phyloP scores from a whole-genome alignment of 1,284 basidiomycete species.

The Ceratobasidium sp. region DNA sequence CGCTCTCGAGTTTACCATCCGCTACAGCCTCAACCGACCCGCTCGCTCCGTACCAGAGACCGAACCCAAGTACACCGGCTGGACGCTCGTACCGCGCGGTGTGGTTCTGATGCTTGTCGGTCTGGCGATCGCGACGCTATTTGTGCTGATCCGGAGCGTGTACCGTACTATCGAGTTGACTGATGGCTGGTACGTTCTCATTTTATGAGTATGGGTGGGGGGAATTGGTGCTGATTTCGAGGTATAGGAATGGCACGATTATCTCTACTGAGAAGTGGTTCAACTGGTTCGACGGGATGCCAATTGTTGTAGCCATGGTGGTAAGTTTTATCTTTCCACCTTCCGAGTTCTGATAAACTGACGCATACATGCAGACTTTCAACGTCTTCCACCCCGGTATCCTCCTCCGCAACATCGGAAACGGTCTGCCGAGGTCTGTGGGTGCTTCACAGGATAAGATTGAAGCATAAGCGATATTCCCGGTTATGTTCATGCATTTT shows the following conservation, averaged over 20 bases:
- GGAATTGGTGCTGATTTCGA: no score
- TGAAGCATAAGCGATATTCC: no score
- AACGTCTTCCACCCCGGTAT: slow-evolving; percentile 48
- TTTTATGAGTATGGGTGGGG: no score
- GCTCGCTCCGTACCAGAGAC: slow-evolving; percentile 33
- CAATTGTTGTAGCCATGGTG: slow-evolving; percentile 12
- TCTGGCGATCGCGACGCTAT: slow-evolving; percentile 41
- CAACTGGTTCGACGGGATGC: slow-evolving; percentile 24
- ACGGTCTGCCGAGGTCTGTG: no score
- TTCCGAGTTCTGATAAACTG: background rate
- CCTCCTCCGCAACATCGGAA: background rate
- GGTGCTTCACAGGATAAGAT: no score
- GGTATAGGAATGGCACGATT: slow-evolving; percentile 33
- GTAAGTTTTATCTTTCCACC: background rate
- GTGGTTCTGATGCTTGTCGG: slow-evolving; percentile 42
- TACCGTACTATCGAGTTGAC: slow-evolving; percentile 51
- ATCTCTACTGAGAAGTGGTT: slow-evolving; percentile 40
- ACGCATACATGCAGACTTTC: slow-evolving; percentile 15
- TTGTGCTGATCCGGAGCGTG: slow-evolving; percentile 44
- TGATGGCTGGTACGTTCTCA: slow-evolving; percentile 53
- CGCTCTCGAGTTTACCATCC: slow-evolving; percentile 52
- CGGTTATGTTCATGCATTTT: no score
- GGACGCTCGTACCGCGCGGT: background rate
- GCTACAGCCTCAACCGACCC: slow-evolving; percentile 46
- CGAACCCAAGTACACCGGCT: no score